Base-by-base conservation (phyloP, 306 rosid species). In the Vachellia pachyceras region DNA sequence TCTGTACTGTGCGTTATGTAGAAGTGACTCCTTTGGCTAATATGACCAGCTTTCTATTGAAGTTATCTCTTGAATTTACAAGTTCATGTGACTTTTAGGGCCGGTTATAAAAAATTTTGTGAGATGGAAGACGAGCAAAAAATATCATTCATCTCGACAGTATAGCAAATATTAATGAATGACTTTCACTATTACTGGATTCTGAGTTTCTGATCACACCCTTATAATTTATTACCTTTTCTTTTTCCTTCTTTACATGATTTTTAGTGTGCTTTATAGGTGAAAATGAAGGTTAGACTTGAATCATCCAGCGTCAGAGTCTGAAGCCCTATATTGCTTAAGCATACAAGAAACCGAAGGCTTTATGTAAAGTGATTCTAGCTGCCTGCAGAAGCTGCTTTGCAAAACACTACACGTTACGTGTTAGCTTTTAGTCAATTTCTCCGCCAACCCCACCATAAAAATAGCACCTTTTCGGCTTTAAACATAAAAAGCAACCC, bases 341-440 rank as follows among this genome's bases (percentile, higher is more conserved):
- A 73, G 64, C 57, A 54, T 76, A 9, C 69, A 79, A 85, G 65
- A 52, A 79, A 57, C 77, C 67, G 0, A 54, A 13, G 67, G 29
- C 76, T 78, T 84, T 58, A 35, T 17, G 60, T 67, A 46, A 63
- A 47, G 23, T 41, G 52, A 12, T 10, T 69, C 49, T 37, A 80
- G 71, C 71, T 50, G 20, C 69, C 78, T 78, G 54, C 36, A 22
- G 44, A 89, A 80, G 73, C 73, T 44, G 78, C 83, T 37, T 69
- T 2, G 41, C 22, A 2, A n/a, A 52, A 37, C 57, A 29, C 61
- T n/a, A 9, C 79, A 61, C 67, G 8, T 12, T 11, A 29, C 39
- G 39, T 29, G 67, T 25, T 60, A 3, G 10, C 65, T 58, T 58
- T 10, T 2, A 23, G 67, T 60, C 67, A 25, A 60, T 25, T 25